A percentile compares a stretch with the other conserved stretches of the same genome.
phyloP scores from a whole-genome alignment of 768 basidiomycete genomes.

The Daedaleopsis sinensis region DNA sequence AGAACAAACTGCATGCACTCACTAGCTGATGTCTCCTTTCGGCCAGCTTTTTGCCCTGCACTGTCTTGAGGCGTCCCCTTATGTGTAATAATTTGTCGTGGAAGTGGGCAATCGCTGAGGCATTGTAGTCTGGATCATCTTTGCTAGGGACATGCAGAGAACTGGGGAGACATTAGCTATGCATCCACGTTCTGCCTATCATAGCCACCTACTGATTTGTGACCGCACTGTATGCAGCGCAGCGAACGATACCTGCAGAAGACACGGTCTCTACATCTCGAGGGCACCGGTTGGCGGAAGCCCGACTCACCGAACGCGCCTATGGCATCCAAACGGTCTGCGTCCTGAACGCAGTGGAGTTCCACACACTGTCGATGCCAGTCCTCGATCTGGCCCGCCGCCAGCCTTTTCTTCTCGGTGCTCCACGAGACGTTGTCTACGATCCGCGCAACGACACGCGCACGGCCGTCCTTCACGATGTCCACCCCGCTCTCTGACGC shows the following conservation, averaged over 20 bases:
- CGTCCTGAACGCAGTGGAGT: conserved; percentile 70
- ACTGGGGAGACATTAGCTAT: conserved; percentile 24
- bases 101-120: conserved; percentile 79
- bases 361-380: conserved; percentile 78
- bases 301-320: conserved; percentile 48
- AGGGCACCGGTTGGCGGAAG: not conserved
- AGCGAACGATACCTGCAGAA: conserved; percentile 46
- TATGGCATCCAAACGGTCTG: conserved; percentile 55
- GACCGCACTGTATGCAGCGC: conserved; percentile 47
- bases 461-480: conserved; percentile 63
- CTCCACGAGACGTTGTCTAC: conserved; percentile 86
- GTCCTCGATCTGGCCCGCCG: conserved; percentile 53
- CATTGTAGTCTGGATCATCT: conserved; percentile 44
- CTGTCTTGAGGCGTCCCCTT: conserved; percentile 75
- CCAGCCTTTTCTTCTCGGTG: conserved; percentile 72
- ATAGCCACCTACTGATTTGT: conserved; percentile 33
- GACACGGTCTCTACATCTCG: not conserved
- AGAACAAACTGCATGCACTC: conserved; percentile 23
- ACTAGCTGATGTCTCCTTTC: conserved; percentile 74
- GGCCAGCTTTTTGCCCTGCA: conserved; percentile 66
- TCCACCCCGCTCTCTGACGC: conserved; percentile 50
- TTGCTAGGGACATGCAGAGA: conserved; percentile 46
- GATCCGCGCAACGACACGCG: conserved; percentile 56
- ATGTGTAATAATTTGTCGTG: conserved; percentile 85
- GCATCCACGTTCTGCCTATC: not conserved